These are phyloP conservation scores for Durio zibethinus DNA, from an alignment of 345 rosid genomes.

Conservation along the genomic window DNA sequence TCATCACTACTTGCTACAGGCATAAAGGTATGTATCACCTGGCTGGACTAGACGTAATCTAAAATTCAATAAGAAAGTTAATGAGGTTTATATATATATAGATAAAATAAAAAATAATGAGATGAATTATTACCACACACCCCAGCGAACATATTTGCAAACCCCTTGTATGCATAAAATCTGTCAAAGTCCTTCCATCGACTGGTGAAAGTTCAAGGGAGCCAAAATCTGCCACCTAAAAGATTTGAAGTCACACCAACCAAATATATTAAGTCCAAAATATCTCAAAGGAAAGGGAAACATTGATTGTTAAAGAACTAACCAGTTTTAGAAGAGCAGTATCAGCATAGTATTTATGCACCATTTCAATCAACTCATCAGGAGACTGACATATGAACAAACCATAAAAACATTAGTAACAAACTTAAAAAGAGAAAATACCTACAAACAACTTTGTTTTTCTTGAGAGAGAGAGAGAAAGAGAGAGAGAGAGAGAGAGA, in stretches of 20 bases:
- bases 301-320: constrained; percentile 28
- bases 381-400: constrained; percentile 49
- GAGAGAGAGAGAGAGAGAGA: not conserved
- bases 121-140: constrained; percentile 53
- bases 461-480: too few relatives aligned
- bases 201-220: constrained; percentile 99
- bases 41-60: constrained; percentile 22
- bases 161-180: constrained; percentile 98
- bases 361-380: constrained; percentile 79
- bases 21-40: not conserved
- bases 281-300: constrained; percentile 7
- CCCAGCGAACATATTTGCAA: constrained; percentile 90
- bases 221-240: constrained; percentile 94
- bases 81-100: not conserved
- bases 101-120: not conserved
- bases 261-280: constrained; percentile 18
- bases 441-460: not conserved
- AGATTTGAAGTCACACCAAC: constrained; percentile 17
- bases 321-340: constrained; percentile 97
- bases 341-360: constrained; percentile 68
- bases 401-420: constrained; percentile 21
- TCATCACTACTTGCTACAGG: not conserved
- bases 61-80: constrained; percentile 15
- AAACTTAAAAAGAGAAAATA: not conserved
- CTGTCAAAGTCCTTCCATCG: constrained; percentile 94